Conservation (phyloP, 2,329 filamentous ascomycete genomes). For the Colletotrichum echinochloae region DNA sequence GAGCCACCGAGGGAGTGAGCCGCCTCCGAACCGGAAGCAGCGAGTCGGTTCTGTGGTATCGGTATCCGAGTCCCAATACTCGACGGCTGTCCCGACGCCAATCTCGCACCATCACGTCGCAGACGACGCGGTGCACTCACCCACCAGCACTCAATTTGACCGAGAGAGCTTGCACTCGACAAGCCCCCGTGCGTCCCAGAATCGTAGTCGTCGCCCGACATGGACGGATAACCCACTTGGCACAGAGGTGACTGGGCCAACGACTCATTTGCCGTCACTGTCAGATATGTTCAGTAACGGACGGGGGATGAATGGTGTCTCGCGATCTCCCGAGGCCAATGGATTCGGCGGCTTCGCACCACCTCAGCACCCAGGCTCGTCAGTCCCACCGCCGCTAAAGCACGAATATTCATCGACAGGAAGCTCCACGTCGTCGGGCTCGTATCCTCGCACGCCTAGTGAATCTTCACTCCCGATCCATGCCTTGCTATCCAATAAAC, state of each 20-base stretch:
- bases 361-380: conserved; percentile 13
- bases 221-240: conserved; percentile 29
- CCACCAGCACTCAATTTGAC: conserved; percentile 54
- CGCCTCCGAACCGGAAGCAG: conserved; percentile 59
- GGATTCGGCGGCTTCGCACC: conserved; percentile 23
- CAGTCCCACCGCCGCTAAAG: conserved; percentile 53
- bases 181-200: conserved; percentile 30
- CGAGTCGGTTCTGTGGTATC: conserved; percentile 63
- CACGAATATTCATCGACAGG: conserved; percentile 60
- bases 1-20: conserved; percentile 61
- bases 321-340: conserved; percentile 33
- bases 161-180: conserved; percentile 38
- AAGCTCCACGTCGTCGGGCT: conserved; percentile 57
- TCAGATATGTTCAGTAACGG: conserved; percentile 61
- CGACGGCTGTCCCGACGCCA: conserved; percentile 51
- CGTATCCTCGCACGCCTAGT: conserved; percentile 58
- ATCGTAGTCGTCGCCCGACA: conserved; percentile 33
- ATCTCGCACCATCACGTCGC: conserved; percentile 51
- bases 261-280: conserved; percentile 57
- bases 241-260: conserved; percentile 43
- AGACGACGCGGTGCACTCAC: conserved; percentile 60
- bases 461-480: conserved; percentile 68
- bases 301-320: conserved; percentile 39
- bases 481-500: conserved; percentile 60
- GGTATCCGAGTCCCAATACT: conserved; percentile 58